Evolutionary conservation across 2,329 filamentous ascomycete species (phyloP).

Genomic region (Talaromyces marneffei): DNA sequence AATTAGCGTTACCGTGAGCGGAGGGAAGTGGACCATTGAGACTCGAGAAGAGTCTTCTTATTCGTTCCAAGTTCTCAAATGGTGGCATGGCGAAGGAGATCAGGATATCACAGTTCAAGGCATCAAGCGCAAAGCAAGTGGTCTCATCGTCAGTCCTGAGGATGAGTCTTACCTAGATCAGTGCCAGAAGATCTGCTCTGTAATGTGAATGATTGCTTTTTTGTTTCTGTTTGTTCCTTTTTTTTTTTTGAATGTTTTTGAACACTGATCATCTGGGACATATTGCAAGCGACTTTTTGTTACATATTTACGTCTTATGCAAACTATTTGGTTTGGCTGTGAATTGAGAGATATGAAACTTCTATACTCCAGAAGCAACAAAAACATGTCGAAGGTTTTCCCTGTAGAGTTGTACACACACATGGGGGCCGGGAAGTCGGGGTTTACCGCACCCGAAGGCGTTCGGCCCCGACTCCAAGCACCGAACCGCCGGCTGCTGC

Average conservation of each 20-base stretch:
- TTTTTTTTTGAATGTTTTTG: no score
- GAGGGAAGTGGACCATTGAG: constrained; percentile 85
- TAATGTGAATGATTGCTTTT: constrained; percentile 44
- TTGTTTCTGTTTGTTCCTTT: not conserved
- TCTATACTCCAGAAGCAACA: not conserved
- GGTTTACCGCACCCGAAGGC: not conserved
- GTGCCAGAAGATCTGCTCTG: constrained; percentile 43
- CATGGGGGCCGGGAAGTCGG: not conserved
- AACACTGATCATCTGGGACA: not conserved
- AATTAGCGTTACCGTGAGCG: constrained; percentile 67
- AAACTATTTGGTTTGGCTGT: not conserved
- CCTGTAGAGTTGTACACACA: not conserved
- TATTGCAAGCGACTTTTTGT: not conserved
- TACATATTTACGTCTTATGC: not conserved
- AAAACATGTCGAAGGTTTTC: not conserved
- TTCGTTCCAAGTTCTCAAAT: constrained; percentile 69
- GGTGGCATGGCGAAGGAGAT: constrained; percentile 88
- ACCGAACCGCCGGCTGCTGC: not conserved
- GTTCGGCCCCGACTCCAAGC: not conserved
- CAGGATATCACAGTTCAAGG: constrained; percentile 75
- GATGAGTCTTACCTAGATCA: constrained; percentile 75
- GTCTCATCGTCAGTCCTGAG: constrained; percentile 45
- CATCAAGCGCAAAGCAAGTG: constrained; percentile 53
- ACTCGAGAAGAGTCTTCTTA: constrained; percentile 64
- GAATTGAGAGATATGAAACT: not conserved